phyloP scores from a whole-genome alignment of 345 rosid species.

The Ceriops decandra region DNA sequence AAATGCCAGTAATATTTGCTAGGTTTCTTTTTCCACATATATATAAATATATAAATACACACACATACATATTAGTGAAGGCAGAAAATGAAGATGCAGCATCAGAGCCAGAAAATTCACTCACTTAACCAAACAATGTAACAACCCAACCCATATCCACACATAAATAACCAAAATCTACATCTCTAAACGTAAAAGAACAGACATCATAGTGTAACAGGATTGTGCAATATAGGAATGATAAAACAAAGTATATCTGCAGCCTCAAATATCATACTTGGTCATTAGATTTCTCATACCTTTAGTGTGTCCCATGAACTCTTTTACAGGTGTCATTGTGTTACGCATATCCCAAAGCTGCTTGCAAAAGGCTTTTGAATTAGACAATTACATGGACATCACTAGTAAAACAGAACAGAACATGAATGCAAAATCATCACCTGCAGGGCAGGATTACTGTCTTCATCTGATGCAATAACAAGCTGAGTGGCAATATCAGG shows the following conservation, averaged over 20 bases:
- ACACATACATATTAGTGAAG: no score
- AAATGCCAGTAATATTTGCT: no score
- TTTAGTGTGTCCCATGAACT: conserved; percentile 86
- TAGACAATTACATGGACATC: not conserved
- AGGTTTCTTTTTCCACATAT: no score
- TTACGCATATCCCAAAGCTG: conserved; percentile 99
- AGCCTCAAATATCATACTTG: not conserved
- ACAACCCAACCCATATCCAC: no score
- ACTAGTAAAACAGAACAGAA: not conserved
- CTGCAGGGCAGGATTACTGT: conserved; percentile 71
- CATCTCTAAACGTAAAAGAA: not conserved
- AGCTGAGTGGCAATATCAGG: conserved; percentile 98
- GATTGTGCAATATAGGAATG: no score
- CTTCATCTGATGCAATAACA: conserved; percentile 97
- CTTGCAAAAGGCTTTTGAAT: conserved; percentile 17
- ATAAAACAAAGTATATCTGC: no score
- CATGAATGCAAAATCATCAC: conserved; percentile 35
- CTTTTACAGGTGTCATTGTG: conserved; percentile 77
- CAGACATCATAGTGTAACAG: no score
- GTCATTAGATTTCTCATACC: conserved; percentile 44
- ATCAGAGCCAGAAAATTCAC: no score
- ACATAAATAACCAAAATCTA: no score
- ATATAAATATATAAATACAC: no score
- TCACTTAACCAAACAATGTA: no score
- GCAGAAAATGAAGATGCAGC: no score